These are phyloP conservation scores for Solanum gracilifrons DNA, from an alignment of 257 asterid species.

Conservation along the genomic window DNA sequence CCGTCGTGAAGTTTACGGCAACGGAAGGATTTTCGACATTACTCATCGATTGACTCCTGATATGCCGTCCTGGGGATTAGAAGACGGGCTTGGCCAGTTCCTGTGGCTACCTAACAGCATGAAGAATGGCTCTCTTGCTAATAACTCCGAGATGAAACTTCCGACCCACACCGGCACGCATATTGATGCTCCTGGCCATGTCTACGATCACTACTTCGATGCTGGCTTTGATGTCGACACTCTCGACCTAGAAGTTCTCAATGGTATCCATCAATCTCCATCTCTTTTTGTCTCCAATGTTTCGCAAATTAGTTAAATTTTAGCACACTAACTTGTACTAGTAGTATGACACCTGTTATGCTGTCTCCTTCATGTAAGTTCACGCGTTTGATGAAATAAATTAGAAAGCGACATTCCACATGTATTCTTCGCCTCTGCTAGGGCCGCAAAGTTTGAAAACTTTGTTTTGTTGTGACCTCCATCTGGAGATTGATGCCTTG, in stretches of 20 bases:
- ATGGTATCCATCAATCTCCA: slow-evolving; percentile 32
- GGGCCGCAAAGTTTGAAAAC: not conserved
- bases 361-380: not conserved
- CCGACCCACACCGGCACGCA: slow-evolving; percentile 91
- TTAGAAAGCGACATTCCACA: not conserved
- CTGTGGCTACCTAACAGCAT: slow-evolving; percentile 65
- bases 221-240: slow-evolving; percentile 94
- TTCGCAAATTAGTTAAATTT: not conserved
- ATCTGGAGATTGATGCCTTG: not conserved
- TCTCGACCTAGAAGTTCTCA: slow-evolving; percentile 83
- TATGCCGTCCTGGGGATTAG: slow-evolving; percentile 71
- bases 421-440: not conserved
- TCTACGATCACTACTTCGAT: slow-evolving; percentile 67
- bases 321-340: not conserved
- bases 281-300: not conserved
- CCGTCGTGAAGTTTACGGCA: slow-evolving; percentile 75
- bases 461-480: not conserved
- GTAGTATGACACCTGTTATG: not conserved
- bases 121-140: slow-evolving; percentile 78
- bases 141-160: slow-evolving; percentile 82
- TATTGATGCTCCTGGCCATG: slow-evolving; percentile 94
- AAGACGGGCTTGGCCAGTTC: slow-evolving; percentile 68
- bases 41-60: slow-evolving; percentile 53
- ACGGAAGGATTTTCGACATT: slow-evolving; percentile 77
- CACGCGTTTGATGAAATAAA: not conserved